phyloP scores from a whole-genome alignment of 2,329 filamentous ascomycete genomes.

The Paradendryphiella salina region DNA sequence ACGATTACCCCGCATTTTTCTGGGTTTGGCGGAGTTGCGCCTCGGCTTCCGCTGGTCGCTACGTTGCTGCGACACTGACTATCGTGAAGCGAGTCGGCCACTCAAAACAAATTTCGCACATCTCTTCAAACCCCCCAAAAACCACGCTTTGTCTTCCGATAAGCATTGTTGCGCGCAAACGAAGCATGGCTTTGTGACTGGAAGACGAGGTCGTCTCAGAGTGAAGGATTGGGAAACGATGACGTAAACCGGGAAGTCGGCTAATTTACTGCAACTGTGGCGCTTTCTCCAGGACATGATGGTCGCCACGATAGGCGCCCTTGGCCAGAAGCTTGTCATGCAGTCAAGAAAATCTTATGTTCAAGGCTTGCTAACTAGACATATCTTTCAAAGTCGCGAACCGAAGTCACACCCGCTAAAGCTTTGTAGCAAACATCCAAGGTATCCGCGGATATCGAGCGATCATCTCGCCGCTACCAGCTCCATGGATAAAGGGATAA shows the following conservation, averaged over 20 bases:
- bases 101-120: not conserved
- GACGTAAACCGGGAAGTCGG: not conserved
- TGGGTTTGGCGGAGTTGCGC: not conserved
- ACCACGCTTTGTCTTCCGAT: not conserved
- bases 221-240: not conserved
- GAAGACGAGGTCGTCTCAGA: not conserved
- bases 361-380: not conserved
- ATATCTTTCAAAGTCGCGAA: not conserved
- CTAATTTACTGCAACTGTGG: constrained; percentile 3
- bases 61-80: not conserved
- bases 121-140: not conserved
- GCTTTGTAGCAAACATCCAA: not conserved
- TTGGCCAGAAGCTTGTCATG: constrained; percentile 10
- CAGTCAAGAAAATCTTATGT: constrained; percentile 9
- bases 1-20: constrained; percentile 11
- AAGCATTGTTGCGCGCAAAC: not conserved
- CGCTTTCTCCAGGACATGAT: no score
- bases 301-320: not conserved
- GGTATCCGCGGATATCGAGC: not conserved
- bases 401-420: not conserved
- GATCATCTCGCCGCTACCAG: not conserved
- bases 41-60: not conserved
- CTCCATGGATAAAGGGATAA: not conserved
- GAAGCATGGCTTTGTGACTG: not conserved
- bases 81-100: not conserved